A percentile compares a stretch with the other conserved stretches of the same genome.
Conservation (phyloP, 164 flowering plant species). For the Santalum album region DNA sequence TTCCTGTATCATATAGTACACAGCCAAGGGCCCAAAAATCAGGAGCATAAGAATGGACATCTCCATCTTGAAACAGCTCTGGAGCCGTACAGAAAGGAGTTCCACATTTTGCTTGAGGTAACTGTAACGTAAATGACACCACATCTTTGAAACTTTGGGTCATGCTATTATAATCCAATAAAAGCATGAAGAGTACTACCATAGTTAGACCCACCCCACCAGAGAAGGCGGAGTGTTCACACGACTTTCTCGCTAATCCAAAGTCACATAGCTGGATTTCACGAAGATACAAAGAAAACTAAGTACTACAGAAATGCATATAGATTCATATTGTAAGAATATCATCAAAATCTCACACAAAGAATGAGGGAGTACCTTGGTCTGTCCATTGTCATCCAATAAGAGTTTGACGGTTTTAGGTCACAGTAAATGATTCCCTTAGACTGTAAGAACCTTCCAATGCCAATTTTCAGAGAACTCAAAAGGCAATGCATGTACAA, state of each 20-base stretch:
- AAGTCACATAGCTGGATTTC: slow-evolving; percentile 84
- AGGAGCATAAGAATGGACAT: slow-evolving; percentile 96
- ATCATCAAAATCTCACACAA: background rate
- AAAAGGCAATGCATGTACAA: slow-evolving; percentile 7
- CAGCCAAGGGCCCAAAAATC: slow-evolving; percentile 99
- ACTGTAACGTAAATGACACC: no score
- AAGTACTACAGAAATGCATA: background rate
- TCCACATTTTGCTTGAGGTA: slow-evolving; percentile 95
- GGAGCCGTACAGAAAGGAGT: slow-evolving; percentile 99
- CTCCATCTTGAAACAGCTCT: slow-evolving; percentile 92
- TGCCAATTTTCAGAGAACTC: slow-evolving; percentile 1
- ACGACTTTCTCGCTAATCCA: slow-evolving; percentile 77
- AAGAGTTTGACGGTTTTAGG: slow-evolving; percentile 90
- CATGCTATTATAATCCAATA: background rate
- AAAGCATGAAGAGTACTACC: background rate
- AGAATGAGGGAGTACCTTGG: slow-evolving; percentile 48
- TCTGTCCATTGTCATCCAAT: slow-evolving; percentile 85
- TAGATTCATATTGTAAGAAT: background rate
- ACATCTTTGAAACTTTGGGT: slow-evolving; percentile 3
- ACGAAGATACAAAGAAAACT: slow-evolving; percentile 5
- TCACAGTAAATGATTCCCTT: slow-evolving; percentile 92
- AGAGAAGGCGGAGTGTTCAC: slow-evolving; percentile 60
- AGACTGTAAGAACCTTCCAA: slow-evolving; percentile 75
- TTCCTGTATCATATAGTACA: slow-evolving; percentile 84
- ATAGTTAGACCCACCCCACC: slow-evolving; percentile 32